phyloP scores from a whole-genome alignment of 495 filamentous ascomycete genomes.

The Apodospora peruviana region DNA sequence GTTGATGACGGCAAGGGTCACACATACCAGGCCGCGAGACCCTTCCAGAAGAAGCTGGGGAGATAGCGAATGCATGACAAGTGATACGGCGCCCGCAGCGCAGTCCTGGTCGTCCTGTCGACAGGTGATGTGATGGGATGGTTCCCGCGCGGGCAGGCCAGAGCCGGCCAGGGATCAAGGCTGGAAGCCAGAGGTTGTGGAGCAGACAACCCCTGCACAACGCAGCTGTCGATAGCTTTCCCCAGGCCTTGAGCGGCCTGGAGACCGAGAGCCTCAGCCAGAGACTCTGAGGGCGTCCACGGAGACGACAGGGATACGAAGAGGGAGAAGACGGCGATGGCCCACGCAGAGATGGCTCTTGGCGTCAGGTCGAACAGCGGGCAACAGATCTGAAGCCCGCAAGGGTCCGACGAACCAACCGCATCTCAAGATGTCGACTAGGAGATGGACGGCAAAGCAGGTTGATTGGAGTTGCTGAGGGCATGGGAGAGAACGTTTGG shows the following conservation, averaged over 20 bases:
- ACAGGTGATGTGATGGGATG: slow-evolving; percentile 5
- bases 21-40: slow-evolving; percentile 1
- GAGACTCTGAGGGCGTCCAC: not conserved
- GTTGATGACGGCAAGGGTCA: slow-evolving; percentile 9
- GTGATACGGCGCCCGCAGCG: slow-evolving; percentile 5
- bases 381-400: not conserved
- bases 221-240: not conserved
- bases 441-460: not conserved
- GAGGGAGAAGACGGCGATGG: not conserved
- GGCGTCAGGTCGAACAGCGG: not conserved
- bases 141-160: slow-evolving; percentile 16
- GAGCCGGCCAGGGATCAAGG: slow-evolving; percentile 21
- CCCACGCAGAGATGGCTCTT: not conserved
- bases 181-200: not conserved
- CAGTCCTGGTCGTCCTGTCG: slow-evolving; percentile 12
- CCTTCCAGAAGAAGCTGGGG: slow-evolving; percentile 21
- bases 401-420: not conserved
- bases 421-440: not conserved
- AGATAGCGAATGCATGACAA: slow-evolving; percentile 15
- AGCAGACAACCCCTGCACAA: slow-evolving; percentile 4
- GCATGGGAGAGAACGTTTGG: too few species aligned
- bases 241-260: not conserved
- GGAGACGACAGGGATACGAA: not conserved
- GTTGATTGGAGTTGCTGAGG: too few species aligned
- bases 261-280: not conserved